Evolutionary conservation across 352 stramenopile species (phyloP), one percentile per base, ranked within the genome.

Genomic region (Thalassiosira exigua): DNA sequence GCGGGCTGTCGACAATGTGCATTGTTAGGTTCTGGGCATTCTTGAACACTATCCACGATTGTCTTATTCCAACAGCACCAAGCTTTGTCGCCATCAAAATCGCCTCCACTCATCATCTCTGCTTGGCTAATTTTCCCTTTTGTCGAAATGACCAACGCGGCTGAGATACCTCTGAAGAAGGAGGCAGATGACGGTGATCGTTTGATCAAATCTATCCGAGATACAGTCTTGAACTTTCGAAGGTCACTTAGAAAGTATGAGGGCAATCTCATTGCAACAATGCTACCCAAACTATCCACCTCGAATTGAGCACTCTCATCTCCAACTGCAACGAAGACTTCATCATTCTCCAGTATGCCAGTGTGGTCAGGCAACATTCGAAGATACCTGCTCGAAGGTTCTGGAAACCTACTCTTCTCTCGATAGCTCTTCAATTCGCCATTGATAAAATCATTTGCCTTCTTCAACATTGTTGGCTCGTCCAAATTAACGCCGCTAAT

Each of bases 341-440:
- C 74, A 39, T 64, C 52, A 58, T 30, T 32, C 39, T 75, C 22
- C 17, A 82, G 57, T 5, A 82, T 22, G n/a, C 56, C 46, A 3
- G 59, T 82, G 48, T 82, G 74, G 42, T 82, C 74, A n/a, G 57
- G 58, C n/a, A 75, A 9, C 32, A 82, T 70, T 12, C 74, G 46
- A 19, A 82, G 48, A 50, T 79, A 64, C 29, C 56, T 57, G 11
- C 30, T 53, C 42, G 57, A 44, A 1, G 19, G 29, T n/a, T 79
- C 36, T 14, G 57, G 67, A 41, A 78, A 82, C 52, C 50, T 69
- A 14, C 50, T 70, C 65, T 82, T 66, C 58, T 60, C 27, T 26
- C 26, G 19, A n/a, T 60, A 59, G 7, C 26, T n/a, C 50, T 60
- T 48, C n/a, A 71, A 17, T 48, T 71, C 44, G 39, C 50, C 33